Conservation (phyloP, 2,329 filamentous ascomycete genomes). For the Talaromyces sp. region DNA sequence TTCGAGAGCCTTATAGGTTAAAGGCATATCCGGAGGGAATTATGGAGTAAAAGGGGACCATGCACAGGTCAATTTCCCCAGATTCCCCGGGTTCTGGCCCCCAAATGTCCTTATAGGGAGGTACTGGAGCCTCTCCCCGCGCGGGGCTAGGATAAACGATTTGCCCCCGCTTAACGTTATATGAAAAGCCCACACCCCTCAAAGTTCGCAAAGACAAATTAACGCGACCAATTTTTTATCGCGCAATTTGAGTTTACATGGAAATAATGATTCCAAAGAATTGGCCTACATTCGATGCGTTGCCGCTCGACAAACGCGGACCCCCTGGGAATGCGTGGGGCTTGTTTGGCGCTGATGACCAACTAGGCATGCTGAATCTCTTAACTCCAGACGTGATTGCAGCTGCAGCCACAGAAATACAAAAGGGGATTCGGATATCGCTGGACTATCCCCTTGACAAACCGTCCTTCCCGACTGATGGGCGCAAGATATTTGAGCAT, state of each 20-base stretch:
- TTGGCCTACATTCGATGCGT: not conserved
- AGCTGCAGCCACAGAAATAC: not conserved
- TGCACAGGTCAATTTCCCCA: not conserved
- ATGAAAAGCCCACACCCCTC: not conserved
- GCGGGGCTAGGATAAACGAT: not conserved
- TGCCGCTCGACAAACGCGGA: not conserved
- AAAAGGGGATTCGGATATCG: not conserved
- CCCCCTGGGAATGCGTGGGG: not conserved
- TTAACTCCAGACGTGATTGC: not conserved
- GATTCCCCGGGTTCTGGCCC: not conserved
- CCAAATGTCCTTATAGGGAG: too few species aligned
- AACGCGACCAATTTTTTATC: too few species aligned
- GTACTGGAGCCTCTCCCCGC: too few species aligned
- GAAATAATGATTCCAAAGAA: not conserved
- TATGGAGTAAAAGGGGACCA: not conserved
- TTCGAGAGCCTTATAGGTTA: not conserved
- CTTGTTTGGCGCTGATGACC: not conserved
- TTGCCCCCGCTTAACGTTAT: not conserved
- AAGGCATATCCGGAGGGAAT: not conserved
- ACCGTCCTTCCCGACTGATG: not conserved
- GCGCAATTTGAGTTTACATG: too few species aligned
- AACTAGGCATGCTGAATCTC: not conserved
- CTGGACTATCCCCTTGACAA: not conserved
- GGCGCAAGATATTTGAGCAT: not conserved
- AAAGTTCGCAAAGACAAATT: too few species aligned